Percentiles rank a stretch among this genome's conserved stretches.
These are phyloP conservation scores for Mimosa bimucronata DNA, from an alignment of 306 rosid species.

Conservation along the genomic window DNA sequence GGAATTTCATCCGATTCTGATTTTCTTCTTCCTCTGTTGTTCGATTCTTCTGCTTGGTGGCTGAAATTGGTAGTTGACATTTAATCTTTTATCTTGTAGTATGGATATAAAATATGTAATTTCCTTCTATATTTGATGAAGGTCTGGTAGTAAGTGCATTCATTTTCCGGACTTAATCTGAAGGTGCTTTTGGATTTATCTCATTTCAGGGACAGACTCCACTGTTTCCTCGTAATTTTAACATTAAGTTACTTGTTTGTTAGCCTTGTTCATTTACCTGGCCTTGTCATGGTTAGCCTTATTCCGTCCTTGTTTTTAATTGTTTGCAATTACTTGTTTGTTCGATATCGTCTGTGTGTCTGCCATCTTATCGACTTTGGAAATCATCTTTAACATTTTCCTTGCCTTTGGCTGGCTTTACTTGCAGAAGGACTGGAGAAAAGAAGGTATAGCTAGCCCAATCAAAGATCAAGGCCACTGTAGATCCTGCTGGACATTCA, in stretches of 20 bases:
- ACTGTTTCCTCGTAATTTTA: no score
- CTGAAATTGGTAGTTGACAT: no score
- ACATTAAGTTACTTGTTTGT: no score
- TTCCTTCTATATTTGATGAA: conserved; percentile 37
- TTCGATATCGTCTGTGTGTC: neutral
- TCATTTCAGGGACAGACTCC: no score
- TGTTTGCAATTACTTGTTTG: neutral
- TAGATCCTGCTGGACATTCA: conserved; percentile 62
- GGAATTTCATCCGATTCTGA: no score
- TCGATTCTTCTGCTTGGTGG: no score
- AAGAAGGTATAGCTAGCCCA: conserved; percentile 71
- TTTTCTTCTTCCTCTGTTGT: no score
- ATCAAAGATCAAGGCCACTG: conserved; percentile 82
- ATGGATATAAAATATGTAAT: conserved; percentile 16
- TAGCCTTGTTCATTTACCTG: no score
- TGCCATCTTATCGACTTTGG: neutral
- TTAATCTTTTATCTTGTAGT: conserved; percentile 25
- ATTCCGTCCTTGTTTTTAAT: neutral
- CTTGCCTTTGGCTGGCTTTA: conserved; percentile 2
- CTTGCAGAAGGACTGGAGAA: conserved; percentile 94
- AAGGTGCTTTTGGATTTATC: conserved; percentile 79
- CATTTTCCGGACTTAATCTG: no score
- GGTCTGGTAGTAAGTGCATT: conserved; percentile 92
- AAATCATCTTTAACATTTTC: conserved; percentile 16
- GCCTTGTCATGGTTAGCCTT: neutral